These are phyloP conservation scores for Didymella pinodella DNA, from an alignment of 2,329 filamentous ascomycete genomes.

Conservation along the genomic window DNA sequence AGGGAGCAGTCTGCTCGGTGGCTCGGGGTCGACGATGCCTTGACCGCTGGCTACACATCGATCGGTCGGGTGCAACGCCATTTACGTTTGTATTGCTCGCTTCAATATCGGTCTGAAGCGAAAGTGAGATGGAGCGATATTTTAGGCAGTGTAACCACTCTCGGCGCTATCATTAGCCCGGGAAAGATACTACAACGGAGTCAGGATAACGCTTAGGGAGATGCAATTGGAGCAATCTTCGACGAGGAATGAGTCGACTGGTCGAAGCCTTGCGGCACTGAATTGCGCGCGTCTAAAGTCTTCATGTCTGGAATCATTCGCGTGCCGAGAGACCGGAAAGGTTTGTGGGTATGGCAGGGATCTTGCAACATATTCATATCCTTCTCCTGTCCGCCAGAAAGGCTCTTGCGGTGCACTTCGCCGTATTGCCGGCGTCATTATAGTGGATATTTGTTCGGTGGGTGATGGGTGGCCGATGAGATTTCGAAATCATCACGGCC, in stretches of 20 bases:
- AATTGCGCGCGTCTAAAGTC: background rate
- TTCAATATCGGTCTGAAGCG: constrained; percentile 3
- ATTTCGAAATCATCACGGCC: background rate
- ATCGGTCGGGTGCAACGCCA: background rate
- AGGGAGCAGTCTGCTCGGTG: background rate
- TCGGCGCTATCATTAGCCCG: background rate
- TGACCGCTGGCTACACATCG: background rate
- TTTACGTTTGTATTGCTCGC: background rate
- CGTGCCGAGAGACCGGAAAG: background rate
- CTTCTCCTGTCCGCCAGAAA: background rate
- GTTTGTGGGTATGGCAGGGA: background rate
- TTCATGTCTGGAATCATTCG: background rate
- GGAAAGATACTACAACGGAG: background rate
- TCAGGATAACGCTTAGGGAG: background rate
- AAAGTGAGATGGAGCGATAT: constrained; percentile 2
- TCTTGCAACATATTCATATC: background rate
- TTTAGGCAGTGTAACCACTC: constrained; percentile 8
- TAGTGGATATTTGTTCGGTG: background rate
- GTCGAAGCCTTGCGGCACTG: background rate
- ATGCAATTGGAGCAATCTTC: background rate
- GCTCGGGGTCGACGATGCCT: background rate
- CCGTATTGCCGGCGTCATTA: background rate
- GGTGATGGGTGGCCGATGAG: too few species aligned
- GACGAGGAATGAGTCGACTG: background rate
- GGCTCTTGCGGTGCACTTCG: background rate